Evolutionary conservation across 1,284 basidiomycete genomes (phyloP), one percentile per base, ranked within the genome.

Genomic region (Flammula alnicola): DNA sequence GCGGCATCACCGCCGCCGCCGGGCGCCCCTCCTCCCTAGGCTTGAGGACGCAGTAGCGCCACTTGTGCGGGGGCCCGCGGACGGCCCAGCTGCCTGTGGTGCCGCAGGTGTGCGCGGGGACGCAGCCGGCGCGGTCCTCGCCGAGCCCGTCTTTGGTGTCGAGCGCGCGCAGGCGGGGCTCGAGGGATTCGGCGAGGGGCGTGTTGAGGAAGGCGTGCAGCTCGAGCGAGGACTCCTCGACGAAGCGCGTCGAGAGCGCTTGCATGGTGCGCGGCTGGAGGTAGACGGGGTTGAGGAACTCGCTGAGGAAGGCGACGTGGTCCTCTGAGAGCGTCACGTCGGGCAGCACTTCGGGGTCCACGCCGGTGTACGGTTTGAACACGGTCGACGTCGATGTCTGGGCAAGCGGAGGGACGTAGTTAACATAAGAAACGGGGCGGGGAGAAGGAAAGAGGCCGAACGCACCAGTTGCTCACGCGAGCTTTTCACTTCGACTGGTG

Each of bases 251-350:
- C 37, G 90, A 84, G 55, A 98, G 84, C 45, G 87, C 81, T 56
- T 85, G 81, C 68, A 98, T 86, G 4, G 90, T 93, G 56, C 87
- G 83, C 1, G 83, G 75, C 49, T 91, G 86, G 40, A 98, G 84
- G 71, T 98, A 98, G 23, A 91, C 88, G 4, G 94, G 91, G 66
- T 97, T 94, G 51, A 99, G 76, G 74, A 88, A 98, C 58, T 86
- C 80, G 30, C 81, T 77, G 49, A 95, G 84, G 78, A 91, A 91
- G 25, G 80, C 72, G 29, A 80, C 63, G 60, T 93, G 77, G 32
- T 80, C 76, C 25, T 81, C 72, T 0, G 83, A 81, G 39, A 95
- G 80, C 7, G 73, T 64, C 27, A 71, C 56, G 47, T 79, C 68
- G 39, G 82, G 75, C 52, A 80, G 65, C 25, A 79, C 73, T 50